These are phyloP conservation scores for Colletotrichum sp. DNA, from an alignment of 2,329 filamentous ascomycete genomes.

Conservation along the genomic window DNA sequence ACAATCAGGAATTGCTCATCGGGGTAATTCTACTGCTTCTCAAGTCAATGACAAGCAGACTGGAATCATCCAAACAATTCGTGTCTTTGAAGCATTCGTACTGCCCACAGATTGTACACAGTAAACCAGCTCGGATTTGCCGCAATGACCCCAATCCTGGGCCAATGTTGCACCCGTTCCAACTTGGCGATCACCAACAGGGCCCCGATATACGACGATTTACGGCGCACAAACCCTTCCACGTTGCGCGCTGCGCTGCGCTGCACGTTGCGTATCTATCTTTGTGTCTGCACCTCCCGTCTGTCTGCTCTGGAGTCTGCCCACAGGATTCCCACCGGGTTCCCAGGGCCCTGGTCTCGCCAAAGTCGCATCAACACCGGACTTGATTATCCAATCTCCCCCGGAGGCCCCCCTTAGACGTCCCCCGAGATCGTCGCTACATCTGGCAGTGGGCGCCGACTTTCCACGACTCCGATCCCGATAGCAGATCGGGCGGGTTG, in stretches of 20 bases:
- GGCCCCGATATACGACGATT: neutral
- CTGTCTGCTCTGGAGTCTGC: neutral
- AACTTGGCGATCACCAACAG: conserved; percentile 5
- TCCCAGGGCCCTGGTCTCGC: neutral
- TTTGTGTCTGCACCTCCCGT: neutral
- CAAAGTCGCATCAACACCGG: neutral
- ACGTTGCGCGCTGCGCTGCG: neutral
- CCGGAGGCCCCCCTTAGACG: neutral
- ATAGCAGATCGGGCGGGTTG: neutral
- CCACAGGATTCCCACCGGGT: neutral
- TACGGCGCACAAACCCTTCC: neutral
- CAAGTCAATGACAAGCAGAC: neutral
- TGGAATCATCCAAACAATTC: neutral
- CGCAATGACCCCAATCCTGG: neutral
- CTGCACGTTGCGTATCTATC: neutral
- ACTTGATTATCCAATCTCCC: neutral
- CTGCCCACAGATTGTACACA: neutral
- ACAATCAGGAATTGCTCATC: neutral
- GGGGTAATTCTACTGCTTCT: neutral
- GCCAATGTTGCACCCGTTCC: neutral
- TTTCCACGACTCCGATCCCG: neutral
- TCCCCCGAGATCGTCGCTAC: neutral
- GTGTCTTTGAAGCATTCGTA: neutral
- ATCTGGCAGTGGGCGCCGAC: neutral
- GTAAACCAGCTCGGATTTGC: neutral